Evolutionary conservation across 176 grass and related monocot genomes (phyloP).

Genomic region (Rhynchospora pubera): DNA sequence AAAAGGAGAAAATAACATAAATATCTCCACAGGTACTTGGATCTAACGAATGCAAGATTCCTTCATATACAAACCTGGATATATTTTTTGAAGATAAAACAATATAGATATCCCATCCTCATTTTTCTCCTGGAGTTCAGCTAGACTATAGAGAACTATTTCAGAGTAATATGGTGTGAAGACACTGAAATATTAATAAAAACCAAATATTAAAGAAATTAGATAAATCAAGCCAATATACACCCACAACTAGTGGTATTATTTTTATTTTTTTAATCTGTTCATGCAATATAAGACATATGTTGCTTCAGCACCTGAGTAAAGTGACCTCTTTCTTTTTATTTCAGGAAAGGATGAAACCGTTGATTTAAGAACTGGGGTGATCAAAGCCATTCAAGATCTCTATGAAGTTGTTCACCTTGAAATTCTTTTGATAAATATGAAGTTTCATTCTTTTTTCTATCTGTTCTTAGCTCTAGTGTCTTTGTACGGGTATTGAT

Average conservation of each 20-base stretch:
- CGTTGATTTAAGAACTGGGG: conserved; percentile 50
- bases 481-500: neutral
- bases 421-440: conserved; percentile 46
- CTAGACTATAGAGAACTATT: conserved; percentile 70
- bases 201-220: neutral
- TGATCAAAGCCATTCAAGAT: conserved; percentile 78
- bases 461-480: neutral
- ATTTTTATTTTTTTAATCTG: no score
- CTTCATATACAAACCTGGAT: conserved; percentile 49
- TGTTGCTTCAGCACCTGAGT: no score
- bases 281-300: no score
- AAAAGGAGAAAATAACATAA: neutral
- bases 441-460: conserved; percentile 35
- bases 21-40: neutral
- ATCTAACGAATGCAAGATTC: neutral
- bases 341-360: conserved; percentile 53
- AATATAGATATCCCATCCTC: conserved; percentile 89
- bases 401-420: conserved; percentile 81
- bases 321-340: neutral
- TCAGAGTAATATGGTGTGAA: conserved; percentile 97
- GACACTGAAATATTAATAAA: conserved; percentile 41
- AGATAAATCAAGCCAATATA: conserved; percentile 17
- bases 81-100: conserved; percentile 97
- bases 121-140: conserved; percentile 79
- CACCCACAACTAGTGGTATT: neutral